Evolutionary conservation across 371 early-diverging fungal species (phyloP), one percentile per base, ranked within the genome.

Genomic region (Mucor racemosus): DNA sequence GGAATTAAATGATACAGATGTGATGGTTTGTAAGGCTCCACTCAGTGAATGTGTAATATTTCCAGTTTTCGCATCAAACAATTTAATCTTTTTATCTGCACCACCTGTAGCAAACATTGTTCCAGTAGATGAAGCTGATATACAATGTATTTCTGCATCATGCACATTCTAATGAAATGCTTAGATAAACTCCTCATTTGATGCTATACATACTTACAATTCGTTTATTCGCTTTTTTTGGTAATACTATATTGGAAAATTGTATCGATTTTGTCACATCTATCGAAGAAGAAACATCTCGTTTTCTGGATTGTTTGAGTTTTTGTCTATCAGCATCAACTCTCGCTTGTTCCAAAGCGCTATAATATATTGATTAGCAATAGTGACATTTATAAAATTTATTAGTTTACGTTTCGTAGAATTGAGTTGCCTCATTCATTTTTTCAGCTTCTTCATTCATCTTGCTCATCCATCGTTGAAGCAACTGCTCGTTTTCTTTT

Each of bases 361-460:
- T 72, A 15, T 13, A 10, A 26, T 26, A 26, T 26, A 26, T 26
- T 3, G 14, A 64, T 8, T 15, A n/a, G 0, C 0, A 46, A 35
- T 39, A 9, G 58, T n/a, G 41, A 48, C 4, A 1, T 53, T 14
- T 31, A 31, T 5, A 11, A 11, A 13, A 26, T 14, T 15, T 26
- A 6, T 0, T 7, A 19, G 10, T 75, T 74, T 77, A 90, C 94
- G 74, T 85, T 79, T 92, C 93, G 68, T 91, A 86, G 74, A 92
- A 90, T 63, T 89, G 86, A 57, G 95, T 97, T 4, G 92, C 95
- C 40, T 93, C 93, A 74, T 99, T 97, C 91, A 99, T 94, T 67
- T 91, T 90, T 34, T 93, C 91, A 0, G 94, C 97, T 72, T 96
- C 95, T 68, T 94, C 92, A 62, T 94, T 93, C 92, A 94, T 97